phyloP scores from a whole-genome alignment of 805 yeast species.

The Clavispora asparagi region DNA sequence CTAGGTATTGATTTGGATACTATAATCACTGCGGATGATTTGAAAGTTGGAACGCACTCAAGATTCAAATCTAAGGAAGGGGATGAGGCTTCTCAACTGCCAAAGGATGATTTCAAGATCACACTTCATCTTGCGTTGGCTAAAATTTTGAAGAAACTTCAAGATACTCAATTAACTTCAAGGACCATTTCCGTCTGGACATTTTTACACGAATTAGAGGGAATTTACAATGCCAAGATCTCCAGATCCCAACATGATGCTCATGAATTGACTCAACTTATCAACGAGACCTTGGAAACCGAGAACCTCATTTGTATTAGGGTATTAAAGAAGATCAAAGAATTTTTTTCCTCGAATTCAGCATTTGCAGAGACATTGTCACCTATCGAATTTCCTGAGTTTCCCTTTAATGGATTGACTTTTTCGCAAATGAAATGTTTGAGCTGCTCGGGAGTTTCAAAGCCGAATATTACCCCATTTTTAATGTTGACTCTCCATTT shows the following conservation, averaged over 20 bases:
- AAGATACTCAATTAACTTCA: conserved; percentile 51
- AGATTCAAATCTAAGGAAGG: conserved; percentile 5
- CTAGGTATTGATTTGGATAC: conserved; percentile 8
- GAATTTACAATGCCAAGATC: conserved; percentile 64
- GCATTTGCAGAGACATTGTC: conserved; percentile 5
- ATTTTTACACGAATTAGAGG: conserved; percentile 66
- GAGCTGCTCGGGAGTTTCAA: conserved; percentile 58
- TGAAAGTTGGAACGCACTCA: conserved; percentile 13
- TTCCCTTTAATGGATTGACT: conserved; percentile 69
- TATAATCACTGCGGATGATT: conserved; percentile 9
- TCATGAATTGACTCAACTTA: conserved; percentile 80
- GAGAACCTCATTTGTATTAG: conserved; percentile 48
- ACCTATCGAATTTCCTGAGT: conserved; percentile 43
- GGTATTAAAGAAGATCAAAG: conserved; percentile 20
- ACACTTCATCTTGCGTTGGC: conserved; percentile 58
- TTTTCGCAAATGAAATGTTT: conserved; percentile 68
- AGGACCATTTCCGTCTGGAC: conserved; percentile 73
- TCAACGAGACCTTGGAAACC: conserved; percentile 69
- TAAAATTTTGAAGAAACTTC: conserved; percentile 48
- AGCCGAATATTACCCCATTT: conserved; percentile 55
- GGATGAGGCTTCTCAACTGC: neutral
- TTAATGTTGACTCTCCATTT: conserved; percentile 69
- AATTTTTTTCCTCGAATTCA: conserved; percentile 1
- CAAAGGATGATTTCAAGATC: conserved; percentile 25
- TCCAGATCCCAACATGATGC: conserved; percentile 90